A percentile compares a stretch with the other conserved stretches of the same genome.
These are phyloP conservation scores for Setomelanomma holmii DNA, from an alignment of 2,329 filamentous ascomycete species.

Conservation along the genomic window DNA sequence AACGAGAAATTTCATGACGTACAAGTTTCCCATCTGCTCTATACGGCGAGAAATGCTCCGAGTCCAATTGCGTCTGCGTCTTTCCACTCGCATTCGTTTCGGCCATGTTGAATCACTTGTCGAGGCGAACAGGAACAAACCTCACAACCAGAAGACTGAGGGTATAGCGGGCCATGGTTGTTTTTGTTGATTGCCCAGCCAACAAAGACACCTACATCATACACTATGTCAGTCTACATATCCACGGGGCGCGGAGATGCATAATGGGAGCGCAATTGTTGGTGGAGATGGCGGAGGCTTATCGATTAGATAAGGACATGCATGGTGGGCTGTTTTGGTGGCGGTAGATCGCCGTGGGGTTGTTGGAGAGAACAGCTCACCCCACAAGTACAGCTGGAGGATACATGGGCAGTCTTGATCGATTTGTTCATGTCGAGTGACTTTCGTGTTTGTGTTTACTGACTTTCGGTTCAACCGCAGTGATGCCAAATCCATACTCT, in stretches of 20 bases:
- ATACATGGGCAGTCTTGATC: no score
- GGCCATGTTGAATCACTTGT: conserved; percentile 7
- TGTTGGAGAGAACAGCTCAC: background rate
- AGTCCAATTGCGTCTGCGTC: conserved; percentile 33
- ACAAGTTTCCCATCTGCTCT: conserved; percentile 65
- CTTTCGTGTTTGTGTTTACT: no score
- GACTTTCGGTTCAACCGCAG: no score
- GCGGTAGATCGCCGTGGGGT: background rate
- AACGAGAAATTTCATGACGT: conserved; percentile 25
- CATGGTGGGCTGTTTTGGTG: conserved; percentile 5
- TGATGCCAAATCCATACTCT: no score
- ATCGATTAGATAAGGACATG: conserved; percentile 15
- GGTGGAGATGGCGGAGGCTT: conserved; percentile 15
- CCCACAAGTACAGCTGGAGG: background rate
- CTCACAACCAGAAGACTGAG: background rate
- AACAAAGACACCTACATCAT: background rate
- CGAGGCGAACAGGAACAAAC: background rate
- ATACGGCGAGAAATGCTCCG: conserved; percentile 64
- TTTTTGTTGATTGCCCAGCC: conserved; percentile 10
- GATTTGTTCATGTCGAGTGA: no score
- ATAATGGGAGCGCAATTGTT: conserved; percentile 14
- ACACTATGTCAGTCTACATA: conserved; percentile 29
- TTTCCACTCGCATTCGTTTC: conserved; percentile 10
- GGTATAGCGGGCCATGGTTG: conserved; percentile 50
- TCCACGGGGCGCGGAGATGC: conserved; percentile 50